Evolutionary conservation across 768 basidiomycete species (phyloP).

Genomic region (Suillus cothurnatus): DNA sequence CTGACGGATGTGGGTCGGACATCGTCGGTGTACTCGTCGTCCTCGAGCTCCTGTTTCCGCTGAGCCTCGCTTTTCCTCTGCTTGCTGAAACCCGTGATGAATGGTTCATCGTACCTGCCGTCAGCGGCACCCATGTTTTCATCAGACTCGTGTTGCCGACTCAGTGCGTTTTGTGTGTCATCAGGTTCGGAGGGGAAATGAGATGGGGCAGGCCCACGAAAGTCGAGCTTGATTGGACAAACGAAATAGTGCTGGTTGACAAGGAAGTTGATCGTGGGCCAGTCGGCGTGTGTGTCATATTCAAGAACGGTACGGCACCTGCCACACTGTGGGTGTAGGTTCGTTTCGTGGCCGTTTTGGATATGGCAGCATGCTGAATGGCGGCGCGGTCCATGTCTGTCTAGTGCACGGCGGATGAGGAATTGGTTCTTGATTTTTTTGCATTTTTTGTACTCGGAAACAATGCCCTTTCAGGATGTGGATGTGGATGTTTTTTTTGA

Average conservation of each 20-base stretch:
- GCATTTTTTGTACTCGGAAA: slow-evolving; percentile 5
- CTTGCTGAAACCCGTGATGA: slow-evolving; percentile 22
- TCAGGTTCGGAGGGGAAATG: not conserved
- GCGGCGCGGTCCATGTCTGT: slow-evolving; percentile 17
- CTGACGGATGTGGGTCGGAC: slow-evolving; percentile 30
- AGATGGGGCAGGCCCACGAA: not conserved
- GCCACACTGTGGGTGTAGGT: slow-evolving; percentile 20
- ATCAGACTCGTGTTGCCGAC: not conserved
- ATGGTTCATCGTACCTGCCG: not conserved
- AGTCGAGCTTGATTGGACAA: slow-evolving; percentile 18
- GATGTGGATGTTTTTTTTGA: not conserved
- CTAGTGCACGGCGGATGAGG: slow-evolving; percentile 10
- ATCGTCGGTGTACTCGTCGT: slow-evolving; percentile 28
- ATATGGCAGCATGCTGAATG: not conserved
- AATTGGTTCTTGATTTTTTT: not conserved
- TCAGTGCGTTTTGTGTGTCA: not conserved
- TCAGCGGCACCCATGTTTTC: not conserved
- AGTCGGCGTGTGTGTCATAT: slow-evolving; percentile 29
- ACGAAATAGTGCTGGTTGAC: slow-evolving; percentile 29
- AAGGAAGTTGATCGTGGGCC: slow-evolving; percentile 29
- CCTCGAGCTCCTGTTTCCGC: slow-evolving; percentile 29
- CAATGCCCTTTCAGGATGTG: not conserved
- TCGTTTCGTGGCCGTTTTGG: not conserved
- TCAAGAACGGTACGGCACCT: slow-evolving; percentile 27
- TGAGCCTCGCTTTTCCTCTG: slow-evolving; percentile 32